phyloP scores from a whole-genome alignment of 129 eudicot genomes.

The Flaveria ramosissima region DNA sequence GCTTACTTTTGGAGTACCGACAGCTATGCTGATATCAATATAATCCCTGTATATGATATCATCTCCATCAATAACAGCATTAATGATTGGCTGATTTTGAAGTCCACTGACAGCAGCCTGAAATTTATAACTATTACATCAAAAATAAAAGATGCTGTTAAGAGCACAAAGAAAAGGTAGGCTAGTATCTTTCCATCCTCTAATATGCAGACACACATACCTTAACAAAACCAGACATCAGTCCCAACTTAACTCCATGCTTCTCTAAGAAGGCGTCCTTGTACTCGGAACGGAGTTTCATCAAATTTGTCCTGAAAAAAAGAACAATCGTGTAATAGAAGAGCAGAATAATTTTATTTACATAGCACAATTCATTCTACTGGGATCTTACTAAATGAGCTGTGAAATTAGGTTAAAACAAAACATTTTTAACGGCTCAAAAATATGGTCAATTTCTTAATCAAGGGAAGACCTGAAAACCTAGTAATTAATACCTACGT shows the following conservation, averaged over 20 bases:
- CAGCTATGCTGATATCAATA: slow-evolving; percentile 90
- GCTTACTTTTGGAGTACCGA: slow-evolving; percentile 86
- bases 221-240: slow-evolving; percentile 92
- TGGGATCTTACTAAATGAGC: not conserved
- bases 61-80: slow-evolving; percentile 96
- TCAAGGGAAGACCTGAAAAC: slow-evolving; percentile 19
- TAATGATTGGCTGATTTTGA: slow-evolving; percentile 77
- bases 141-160: not conserved
- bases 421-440: not conserved
- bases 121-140: slow-evolving; percentile 1
- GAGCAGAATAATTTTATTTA: not conserved
- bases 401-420: not conserved
- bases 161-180: not conserved
- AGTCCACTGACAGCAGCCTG: slow-evolving; percentile 94
- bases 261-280: slow-evolving; percentile 83
- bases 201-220: slow-evolving; percentile 35
- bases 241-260: slow-evolving; percentile 89
- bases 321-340: slow-evolving; percentile 6
- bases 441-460: not conserved
- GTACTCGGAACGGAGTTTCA: slow-evolving; percentile 97
- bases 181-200: not conserved
- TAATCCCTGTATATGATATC: slow-evolving; percentile 90
- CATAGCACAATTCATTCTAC: not conserved
- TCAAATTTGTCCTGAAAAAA: slow-evolving; percentile 79
- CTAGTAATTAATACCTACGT: not conserved